Evolutionary conservation across 208 protist genomes (phyloP).

Genomic region (Trypanosoma congolense): DNA sequence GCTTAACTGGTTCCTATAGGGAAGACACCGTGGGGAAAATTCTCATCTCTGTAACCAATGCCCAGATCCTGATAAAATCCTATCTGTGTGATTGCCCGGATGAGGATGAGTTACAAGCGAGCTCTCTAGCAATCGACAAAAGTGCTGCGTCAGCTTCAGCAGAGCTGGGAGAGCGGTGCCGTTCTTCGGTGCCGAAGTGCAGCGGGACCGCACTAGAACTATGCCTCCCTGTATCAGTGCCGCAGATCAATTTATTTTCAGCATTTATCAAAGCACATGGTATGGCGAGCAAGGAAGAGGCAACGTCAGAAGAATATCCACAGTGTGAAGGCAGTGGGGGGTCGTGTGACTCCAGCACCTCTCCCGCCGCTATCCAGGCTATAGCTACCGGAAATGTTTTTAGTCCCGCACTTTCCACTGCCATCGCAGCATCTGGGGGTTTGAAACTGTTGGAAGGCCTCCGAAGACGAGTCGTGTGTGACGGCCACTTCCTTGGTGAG

Average conservation of each 20-base stretch:
- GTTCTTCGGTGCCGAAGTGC: not conserved
- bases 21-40: not conserved
- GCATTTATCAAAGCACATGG: constrained; percentile 24
- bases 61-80: constrained; percentile 6
- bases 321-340: not conserved
- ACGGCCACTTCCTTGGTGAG: constrained; percentile 35
- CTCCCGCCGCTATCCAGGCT: constrained; percentile 37
- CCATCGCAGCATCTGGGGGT: constrained; percentile 24
- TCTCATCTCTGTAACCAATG: not conserved
- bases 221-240: constrained; percentile 43
- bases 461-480: constrained; percentile 33
- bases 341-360: not conserved
- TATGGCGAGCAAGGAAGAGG: not conserved
- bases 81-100: not conserved
- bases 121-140: not conserved
- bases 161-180: not conserved
- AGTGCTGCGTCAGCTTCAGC: not conserved
- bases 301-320: too few relatives aligned
- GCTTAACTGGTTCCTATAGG: not conserved
- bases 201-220: constrained; percentile 32
- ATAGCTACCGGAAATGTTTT: constrained; percentile 67
- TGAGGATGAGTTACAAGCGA: constrained; percentile 3
- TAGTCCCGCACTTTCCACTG: constrained; percentile 38
- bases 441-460: constrained; percentile 24
- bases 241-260: constrained; percentile 49